These are phyloP conservation scores for Diaporthe amygdali DNA, from an alignment of 2,329 filamentous ascomycete species.

Conservation along the genomic window DNA sequence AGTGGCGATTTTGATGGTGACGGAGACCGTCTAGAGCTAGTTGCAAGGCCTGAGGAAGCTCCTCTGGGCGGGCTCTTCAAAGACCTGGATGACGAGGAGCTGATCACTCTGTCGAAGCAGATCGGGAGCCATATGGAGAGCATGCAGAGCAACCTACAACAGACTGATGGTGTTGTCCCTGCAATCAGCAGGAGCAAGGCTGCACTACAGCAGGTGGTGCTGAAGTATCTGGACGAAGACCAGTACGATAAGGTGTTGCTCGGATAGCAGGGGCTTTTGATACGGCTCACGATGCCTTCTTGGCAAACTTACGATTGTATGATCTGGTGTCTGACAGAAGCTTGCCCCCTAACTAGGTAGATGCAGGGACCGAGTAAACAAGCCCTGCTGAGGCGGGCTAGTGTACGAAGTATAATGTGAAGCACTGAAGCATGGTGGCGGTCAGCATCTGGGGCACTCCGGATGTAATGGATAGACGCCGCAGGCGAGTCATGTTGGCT, in stretches of 20 bases:
- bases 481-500: not conserved
- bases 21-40: conserved; percentile 25
- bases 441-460: not conserved
- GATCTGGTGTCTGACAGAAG: not conserved
- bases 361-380: not conserved
- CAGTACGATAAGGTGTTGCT: conserved; percentile 56
- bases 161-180: conserved; percentile 57
- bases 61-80: conserved; percentile 33
- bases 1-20: conserved; percentile 15
- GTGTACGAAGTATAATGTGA: not conserved
- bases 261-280: conserved; percentile 33
- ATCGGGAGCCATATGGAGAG: conserved; percentile 62
- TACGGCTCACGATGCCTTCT: not conserved
- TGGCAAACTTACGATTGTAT: conserved; percentile 6
- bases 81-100: conserved; percentile 46
- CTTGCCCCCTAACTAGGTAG: not conserved
- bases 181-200: conserved; percentile 54
- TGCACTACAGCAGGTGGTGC: conserved; percentile 53
- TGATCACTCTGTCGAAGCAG: conserved; percentile 52
- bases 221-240: conserved; percentile 48
- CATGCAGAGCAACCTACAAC: conserved; percentile 57
- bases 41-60: conserved; percentile 17
- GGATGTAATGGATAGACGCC: not conserved
- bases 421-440: not conserved
- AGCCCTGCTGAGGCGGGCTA: not conserved